A percentile compares a stretch with the other conserved stretches of the same genome.
phyloP scores from a whole-genome alignment of 2,329 filamentous ascomycete genomes.

The Aureobasidium leucospermi region DNA sequence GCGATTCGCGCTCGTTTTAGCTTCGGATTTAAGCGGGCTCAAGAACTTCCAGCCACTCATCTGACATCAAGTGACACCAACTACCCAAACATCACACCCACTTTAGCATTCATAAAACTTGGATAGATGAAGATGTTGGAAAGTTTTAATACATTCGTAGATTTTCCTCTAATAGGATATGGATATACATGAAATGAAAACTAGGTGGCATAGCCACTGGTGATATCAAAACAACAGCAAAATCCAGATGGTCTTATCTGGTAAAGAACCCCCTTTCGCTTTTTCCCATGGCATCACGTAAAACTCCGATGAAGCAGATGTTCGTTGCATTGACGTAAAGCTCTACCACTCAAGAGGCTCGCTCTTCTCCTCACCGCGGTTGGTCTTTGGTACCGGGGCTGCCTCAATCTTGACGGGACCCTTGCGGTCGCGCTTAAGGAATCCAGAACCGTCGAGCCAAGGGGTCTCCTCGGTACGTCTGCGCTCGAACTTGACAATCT shows the following conservation, averaged over 20 bases:
- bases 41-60: neutral
- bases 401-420: constrained; percentile 58
- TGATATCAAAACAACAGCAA: neutral
- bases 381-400: constrained; percentile 75
- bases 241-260: neutral
- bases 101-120: too few relatives aligned
- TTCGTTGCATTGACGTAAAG: neutral
- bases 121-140: neutral
- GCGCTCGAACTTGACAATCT: constrained; percentile 77
- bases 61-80: too few relatives aligned
- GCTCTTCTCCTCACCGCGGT: constrained; percentile 72
- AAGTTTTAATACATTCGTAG: neutral
- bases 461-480: constrained; percentile 71
- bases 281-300: neutral
- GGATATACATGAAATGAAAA: constrained; percentile 1
- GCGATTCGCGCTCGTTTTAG: neutral
- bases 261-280: neutral
- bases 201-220: neutral
- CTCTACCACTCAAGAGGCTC: constrained; percentile 83
- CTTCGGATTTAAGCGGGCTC: neutral
- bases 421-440: constrained; percentile 54
- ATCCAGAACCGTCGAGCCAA: constrained; percentile 84
- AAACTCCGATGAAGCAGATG: constrained; percentile 2
- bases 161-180: neutral
- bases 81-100: too few relatives aligned